Base-by-base conservation (phyloP, 176 grass and related monocot genomes). In the Bothriochloa decipiens region DNA sequence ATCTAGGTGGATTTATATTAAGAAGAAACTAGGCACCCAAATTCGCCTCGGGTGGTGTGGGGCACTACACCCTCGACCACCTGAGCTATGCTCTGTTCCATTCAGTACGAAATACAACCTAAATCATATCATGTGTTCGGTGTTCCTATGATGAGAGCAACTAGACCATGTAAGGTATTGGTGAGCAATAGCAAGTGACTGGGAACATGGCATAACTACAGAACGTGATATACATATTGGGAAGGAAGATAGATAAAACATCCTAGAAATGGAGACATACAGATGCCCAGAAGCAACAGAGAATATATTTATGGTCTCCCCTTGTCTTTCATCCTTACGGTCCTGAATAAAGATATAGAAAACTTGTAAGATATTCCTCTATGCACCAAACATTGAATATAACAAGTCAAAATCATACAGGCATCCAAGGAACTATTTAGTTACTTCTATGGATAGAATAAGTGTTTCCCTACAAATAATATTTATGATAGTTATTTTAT, bases 211-310 rank as follows among this genome's bases (percentile, higher is more conserved):
- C 23, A 65, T 79, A 29, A n/a, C 36, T 36, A 46, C 64, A 86
- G 27, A 67, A 46, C 86, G 78, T 50, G 47, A 50, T 81, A 64
- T 45, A 17, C 49, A 85, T 57, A 66, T 65, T 35, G 75, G 65
- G 23, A 70, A 17, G 36, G 74, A 23, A 61, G 18, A 73, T 12
- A 77, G 25, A 50, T 41, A 58, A 49, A 68, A 46, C 36, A 7
- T 71, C 8, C 63, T 84, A 53, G 63, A 76, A 82, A 83, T 45
- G n/a, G 46, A 52, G 66, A 94, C 96, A 94, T 89, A 98, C 96
- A 98, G 74, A 89, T 98, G 96, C 16, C 96, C 96, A 72, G 96
- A 98, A 85, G 96, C 96, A 95, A 98, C 91, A 83, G 96, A 98
- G 88, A 98, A 98, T 74, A 98, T 98, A 75, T 98, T 98, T 80